A percentile compares a stretch with the other conserved stretches of the same genome.
Evolutionary conservation across 805 yeast species (phyloP).

Genomic region (Priceomyces carsonii): DNA sequence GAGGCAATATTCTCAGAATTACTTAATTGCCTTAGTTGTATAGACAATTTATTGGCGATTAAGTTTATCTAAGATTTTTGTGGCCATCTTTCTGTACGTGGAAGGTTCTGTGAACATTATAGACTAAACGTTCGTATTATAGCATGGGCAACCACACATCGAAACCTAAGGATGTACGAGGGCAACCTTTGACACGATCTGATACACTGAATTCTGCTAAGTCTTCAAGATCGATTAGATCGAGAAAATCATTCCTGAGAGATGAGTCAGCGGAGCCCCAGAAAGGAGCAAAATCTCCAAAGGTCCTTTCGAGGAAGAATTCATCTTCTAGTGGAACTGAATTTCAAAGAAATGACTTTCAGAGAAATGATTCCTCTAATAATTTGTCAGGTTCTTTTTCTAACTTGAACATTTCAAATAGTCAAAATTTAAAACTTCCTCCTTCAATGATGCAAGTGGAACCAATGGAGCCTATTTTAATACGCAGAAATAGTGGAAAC

Average conservation of each 20-base stretch:
- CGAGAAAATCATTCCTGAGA: constrained; percentile 28
- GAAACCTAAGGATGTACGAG: constrained; percentile 32
- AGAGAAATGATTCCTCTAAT: constrained; percentile 6
- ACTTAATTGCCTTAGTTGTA: too few species aligned
- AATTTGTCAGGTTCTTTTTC: constrained; percentile 11
- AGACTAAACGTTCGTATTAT: not conserved
- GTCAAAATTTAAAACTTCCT: constrained; percentile 43
- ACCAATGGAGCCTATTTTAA: constrained; percentile 73
- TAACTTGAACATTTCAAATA: constrained; percentile 6
- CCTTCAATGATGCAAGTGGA: constrained; percentile 69
- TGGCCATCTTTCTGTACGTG: constrained; percentile 1
- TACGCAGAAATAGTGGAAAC: constrained; percentile 49
- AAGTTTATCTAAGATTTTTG: too few species aligned
- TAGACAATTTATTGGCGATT: too few species aligned
- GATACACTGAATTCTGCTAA: constrained; percentile 55
- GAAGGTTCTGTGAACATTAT: constrained; percentile 1
- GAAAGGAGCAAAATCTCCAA: constrained; percentile 28
- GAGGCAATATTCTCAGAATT: too few species aligned
- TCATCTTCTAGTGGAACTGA: constrained; percentile 18
- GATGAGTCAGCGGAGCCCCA: constrained; percentile 18
- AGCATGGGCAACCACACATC: constrained; percentile 56
- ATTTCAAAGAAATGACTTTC: constrained; percentile 3
- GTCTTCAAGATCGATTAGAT: constrained; percentile 48
- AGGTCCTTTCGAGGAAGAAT: constrained; percentile 29
- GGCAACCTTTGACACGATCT: constrained; percentile 51